Evolutionary conservation across 2,329 filamentous ascomycete genomes (phyloP).

Genomic region (Thielaviopsis musarum): DNA sequence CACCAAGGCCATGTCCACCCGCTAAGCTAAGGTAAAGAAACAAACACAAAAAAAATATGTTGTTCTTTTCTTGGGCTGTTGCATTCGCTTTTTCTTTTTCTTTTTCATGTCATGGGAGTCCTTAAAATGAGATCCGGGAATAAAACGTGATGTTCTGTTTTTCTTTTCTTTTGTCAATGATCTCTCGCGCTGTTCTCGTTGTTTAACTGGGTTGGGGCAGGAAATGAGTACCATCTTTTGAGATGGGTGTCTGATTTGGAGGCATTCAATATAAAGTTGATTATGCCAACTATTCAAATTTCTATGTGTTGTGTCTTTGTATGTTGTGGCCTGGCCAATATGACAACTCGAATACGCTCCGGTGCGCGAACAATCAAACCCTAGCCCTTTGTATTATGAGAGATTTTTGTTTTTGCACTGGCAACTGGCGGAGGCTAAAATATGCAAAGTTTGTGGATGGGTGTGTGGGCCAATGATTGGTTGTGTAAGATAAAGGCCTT

Average conservation of each 20-base stretch:
- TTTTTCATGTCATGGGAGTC: slow-evolving; percentile 19
- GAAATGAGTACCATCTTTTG: background rate
- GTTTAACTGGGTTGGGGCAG: slow-evolving; percentile 15
- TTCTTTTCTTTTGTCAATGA: slow-evolving; percentile 16
- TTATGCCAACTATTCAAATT: slow-evolving; percentile 1
- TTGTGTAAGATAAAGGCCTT: background rate
- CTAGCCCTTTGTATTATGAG: too few relatives aligned
- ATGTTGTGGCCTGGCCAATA: too few relatives aligned
- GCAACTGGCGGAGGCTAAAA: too few relatives aligned
- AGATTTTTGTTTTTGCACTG: too few relatives aligned
- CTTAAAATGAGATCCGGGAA: slow-evolving; percentile 19
- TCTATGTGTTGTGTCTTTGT: too few relatives aligned
- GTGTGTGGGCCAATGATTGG: background rate
- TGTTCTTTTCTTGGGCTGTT: slow-evolving; percentile 7
- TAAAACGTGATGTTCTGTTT: slow-evolving; percentile 22
- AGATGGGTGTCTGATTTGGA: slow-evolving; percentile 13
- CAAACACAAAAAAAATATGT: slow-evolving; percentile 7
- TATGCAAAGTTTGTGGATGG: background rate
- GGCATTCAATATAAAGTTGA: slow-evolving; percentile 11
- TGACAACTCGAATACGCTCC: too few relatives aligned
- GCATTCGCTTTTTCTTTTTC: slow-evolving; percentile 14
- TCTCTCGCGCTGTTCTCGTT: slow-evolving; percentile 16
- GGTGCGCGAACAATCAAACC: too few relatives aligned
- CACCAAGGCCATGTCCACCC: slow-evolving; percentile 93
- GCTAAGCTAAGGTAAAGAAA: slow-evolving; percentile 35